phyloP scores from a whole-genome alignment of 768 basidiomycete genomes.

The Symmetrospora coprosmae region DNA sequence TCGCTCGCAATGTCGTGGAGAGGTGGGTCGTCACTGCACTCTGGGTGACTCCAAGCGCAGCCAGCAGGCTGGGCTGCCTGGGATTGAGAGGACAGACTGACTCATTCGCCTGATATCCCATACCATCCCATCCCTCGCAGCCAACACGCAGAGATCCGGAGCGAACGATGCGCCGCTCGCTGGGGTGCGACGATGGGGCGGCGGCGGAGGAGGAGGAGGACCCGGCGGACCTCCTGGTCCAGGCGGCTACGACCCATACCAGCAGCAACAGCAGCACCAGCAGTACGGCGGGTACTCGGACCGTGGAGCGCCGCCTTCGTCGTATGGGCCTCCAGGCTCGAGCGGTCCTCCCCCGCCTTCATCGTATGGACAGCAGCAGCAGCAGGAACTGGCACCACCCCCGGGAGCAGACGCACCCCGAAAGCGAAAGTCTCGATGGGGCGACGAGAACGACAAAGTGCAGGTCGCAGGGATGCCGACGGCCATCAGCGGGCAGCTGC shows the following conservation, averaged over 20 bases:
- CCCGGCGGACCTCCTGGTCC: neutral
- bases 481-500: constrained; percentile 77
- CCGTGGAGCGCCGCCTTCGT: constrained; percentile 4
- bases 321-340: neutral
- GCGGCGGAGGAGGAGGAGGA: constrained; percentile 5
- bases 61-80: too few species aligned
- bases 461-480: constrained; percentile 83
- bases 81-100: neutral
- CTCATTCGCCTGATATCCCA: neutral
- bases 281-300: neutral
- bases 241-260: neutral
- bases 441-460: constrained; percentile 62
- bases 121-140: neutral
- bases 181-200: constrained; percentile 28
- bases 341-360: constrained; percentile 13
- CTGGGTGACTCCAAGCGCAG: too few species aligned
- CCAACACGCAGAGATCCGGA: constrained; percentile 22
- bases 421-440: constrained; percentile 95
- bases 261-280: neutral
- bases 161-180: constrained; percentile 27
- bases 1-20: constrained; percentile 12
- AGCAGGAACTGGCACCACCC: neutral
- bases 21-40: neutral
- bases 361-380: neutral
- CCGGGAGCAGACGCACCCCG: constrained; percentile 43